phyloP scores from a whole-genome alignment of 257 asterid genomes.

The Penstemon newberryi region DNA sequence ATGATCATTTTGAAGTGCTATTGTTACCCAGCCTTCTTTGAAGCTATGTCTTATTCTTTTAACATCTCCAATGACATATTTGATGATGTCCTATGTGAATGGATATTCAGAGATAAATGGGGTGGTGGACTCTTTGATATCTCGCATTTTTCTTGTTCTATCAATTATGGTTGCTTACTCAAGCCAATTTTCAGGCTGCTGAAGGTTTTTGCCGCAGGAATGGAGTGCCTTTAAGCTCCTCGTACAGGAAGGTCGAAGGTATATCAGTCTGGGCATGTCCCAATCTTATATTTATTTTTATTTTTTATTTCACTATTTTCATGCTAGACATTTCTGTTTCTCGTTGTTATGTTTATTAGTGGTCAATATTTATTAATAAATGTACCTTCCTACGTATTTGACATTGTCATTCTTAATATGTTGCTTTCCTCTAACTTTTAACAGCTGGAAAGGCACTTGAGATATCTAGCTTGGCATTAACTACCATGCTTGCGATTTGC shows the following conservation, averaged over 20 bases:
- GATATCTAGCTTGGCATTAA: constrained; percentile 6
- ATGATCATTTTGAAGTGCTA: constrained; percentile 1
- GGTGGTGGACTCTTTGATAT: too few species aligned
- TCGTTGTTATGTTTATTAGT: constrained; percentile 18
- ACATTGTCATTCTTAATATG: background rate
- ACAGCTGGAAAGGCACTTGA: background rate
- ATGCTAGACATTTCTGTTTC: background rate
- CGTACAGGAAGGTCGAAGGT: constrained; percentile 86
- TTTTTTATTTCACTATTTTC: background rate
- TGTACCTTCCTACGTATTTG: constrained; percentile 9
- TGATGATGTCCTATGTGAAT: constrained; percentile 14
- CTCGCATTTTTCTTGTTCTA: too few species aligned
- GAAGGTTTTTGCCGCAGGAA: constrained; percentile 94
- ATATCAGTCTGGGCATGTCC: constrained; percentile 22
- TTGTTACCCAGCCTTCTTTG: constrained; percentile 12
- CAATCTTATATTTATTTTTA: background rate
- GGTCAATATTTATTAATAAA: background rate
- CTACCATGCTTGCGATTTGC: constrained; percentile 7
- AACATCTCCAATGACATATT: background rate
- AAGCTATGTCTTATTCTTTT: constrained; percentile 3
- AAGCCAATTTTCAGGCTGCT: constrained; percentile 71
- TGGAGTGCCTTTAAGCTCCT: constrained; percentile 68
- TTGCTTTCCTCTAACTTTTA: background rate
- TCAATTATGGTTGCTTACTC: constrained; percentile 16
- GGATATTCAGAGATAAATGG: constrained; percentile 3